A percentile compares a stretch with the other conserved stretches of the same genome.
phyloP scores from a whole-genome alignment of 2,329 filamentous ascomycete species.

The Paracoccidioides brasiliensis region DNA sequence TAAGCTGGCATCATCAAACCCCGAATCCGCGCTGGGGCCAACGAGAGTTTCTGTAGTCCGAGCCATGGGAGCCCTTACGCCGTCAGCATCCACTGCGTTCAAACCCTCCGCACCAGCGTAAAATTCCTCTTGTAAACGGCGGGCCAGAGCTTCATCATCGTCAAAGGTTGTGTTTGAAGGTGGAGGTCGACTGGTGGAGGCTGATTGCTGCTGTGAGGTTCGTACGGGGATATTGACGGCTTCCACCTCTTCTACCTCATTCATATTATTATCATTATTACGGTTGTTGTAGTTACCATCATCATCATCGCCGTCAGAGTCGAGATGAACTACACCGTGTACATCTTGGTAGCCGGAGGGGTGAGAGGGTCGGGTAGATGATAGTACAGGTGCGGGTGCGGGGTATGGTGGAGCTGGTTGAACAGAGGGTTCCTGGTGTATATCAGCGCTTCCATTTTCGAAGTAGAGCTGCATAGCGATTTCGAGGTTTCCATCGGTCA shows the following conservation, averaged over 20 bases:
- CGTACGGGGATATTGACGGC: slow-evolving; percentile 18
- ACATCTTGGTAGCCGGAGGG: slow-evolving; percentile 39
- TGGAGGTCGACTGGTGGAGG: slow-evolving; percentile 17
- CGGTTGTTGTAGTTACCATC: slow-evolving; percentile 10
- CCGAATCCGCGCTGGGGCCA: slow-evolving; percentile 47
- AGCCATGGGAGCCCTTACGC: slow-evolving; percentile 77
- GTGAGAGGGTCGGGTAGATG: slow-evolving; percentile 24
- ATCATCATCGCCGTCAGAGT: slow-evolving; percentile 58
- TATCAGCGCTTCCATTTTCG: slow-evolving; percentile 58
- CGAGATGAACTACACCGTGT: slow-evolving; percentile 56
- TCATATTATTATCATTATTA: slow-evolving; percentile 24
- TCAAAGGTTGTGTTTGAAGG: slow-evolving; percentile 49
- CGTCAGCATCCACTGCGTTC: slow-evolving; percentile 39
- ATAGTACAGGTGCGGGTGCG: slow-evolving; percentile 18
- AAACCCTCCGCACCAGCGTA: slow-evolving; percentile 47
- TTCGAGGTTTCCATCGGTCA: slow-evolving; percentile 72
- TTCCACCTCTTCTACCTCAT: neutral
- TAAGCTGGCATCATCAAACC: slow-evolving; percentile 42
- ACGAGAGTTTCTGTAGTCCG: slow-evolving; percentile 85
- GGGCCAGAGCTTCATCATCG: slow-evolving; percentile 86
- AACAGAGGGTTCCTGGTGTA: slow-evolving; percentile 36
- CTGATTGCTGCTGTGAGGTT: slow-evolving; percentile 14
- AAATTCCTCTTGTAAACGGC: slow-evolving; percentile 81
- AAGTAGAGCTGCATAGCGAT: slow-evolving; percentile 84
- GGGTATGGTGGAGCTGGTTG: slow-evolving; percentile 17